These are phyloP conservation scores for Phytopythium cucurbitacearum DNA, from an alignment of 352 stramenopile species.

Conservation along the genomic window DNA sequence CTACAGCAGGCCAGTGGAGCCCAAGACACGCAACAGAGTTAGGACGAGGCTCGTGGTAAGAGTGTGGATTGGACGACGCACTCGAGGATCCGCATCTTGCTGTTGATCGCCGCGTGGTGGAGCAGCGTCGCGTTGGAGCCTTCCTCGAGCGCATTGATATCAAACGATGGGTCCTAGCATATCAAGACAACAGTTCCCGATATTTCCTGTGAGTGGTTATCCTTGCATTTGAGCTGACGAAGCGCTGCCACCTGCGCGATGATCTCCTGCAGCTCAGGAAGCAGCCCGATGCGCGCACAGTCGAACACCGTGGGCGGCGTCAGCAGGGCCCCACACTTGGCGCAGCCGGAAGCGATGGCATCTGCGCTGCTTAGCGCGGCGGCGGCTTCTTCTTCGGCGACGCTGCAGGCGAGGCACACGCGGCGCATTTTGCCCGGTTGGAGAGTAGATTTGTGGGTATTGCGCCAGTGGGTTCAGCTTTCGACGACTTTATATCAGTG, in stretches of 20 bases:
- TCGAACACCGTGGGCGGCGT: slow-evolving; percentile 42
- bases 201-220: not conserved
- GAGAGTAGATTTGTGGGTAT: too few relatives aligned
- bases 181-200: not conserved
- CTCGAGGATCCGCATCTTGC: slow-evolving; percentile 74
- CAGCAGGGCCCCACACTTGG: slow-evolving; percentile 34
- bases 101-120: slow-evolving; percentile 77
- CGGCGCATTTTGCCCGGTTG: slow-evolving; percentile 11
- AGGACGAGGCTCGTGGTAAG: not conserved
- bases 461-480: too few relatives aligned
- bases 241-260: slow-evolving; percentile 25
- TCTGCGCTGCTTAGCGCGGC: not conserved
- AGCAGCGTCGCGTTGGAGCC: slow-evolving; percentile 58
- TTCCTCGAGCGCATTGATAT: slow-evolving; percentile 53
- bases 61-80: slow-evolving; percentile 15
- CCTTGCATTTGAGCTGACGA: not conserved
- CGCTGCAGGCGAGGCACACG: slow-evolving; percentile 30
- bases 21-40: not conserved
- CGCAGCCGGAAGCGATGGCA: slow-evolving; percentile 17
- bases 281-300: slow-evolving; percentile 55
- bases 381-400: slow-evolving; percentile 3
- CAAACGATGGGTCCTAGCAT: slow-evolving; percentile 35
- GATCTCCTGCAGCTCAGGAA: slow-evolving; percentile 55
- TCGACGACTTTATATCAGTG: too few relatives aligned
- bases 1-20: slow-evolving; percentile 16